Conservation (phyloP, 1,284 basidiomycete species). For the Mycena sp. region DNA sequence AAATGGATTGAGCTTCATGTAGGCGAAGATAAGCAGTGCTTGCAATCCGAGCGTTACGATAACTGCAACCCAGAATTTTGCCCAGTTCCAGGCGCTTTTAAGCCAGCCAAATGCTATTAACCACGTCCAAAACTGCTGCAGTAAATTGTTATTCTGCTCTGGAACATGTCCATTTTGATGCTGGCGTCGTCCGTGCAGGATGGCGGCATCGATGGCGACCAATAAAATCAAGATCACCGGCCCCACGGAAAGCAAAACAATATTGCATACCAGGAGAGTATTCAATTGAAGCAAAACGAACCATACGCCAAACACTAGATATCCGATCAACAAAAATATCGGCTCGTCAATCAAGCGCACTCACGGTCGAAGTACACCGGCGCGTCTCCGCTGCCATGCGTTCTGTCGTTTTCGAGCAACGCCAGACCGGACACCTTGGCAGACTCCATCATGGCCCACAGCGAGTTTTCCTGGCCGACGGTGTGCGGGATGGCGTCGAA, state of each 20-base stretch:
- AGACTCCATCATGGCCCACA: slow-evolving; percentile 82
- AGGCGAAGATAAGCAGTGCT: slow-evolving; percentile 56
- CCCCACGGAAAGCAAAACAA: slow-evolving; percentile 67
- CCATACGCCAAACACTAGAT: slow-evolving; percentile 65
- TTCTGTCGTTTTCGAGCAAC: slow-evolving; percentile 55
- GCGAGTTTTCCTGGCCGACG: slow-evolving; percentile 58
- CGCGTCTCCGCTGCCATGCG: slow-evolving; percentile 42
- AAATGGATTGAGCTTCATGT: slow-evolving; percentile 67
- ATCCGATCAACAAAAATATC: slow-evolving; percentile 5
- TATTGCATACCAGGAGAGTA: slow-evolving; percentile 62
- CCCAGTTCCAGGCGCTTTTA: slow-evolving; percentile 51
- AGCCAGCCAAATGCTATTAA: slow-evolving; percentile 32
- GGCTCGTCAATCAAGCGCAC: slow-evolving; percentile 36
- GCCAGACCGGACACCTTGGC: slow-evolving; percentile 61
- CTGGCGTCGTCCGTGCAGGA: slow-evolving; percentile 34
- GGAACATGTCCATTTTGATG: slow-evolving; percentile 27
- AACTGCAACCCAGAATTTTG: slow-evolving; percentile 69
- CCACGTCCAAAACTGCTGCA: slow-evolving; percentile 27
- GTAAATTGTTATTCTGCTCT: slow-evolving; percentile 13
- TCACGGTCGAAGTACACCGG: slow-evolving; percentile 80
- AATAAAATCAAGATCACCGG: slow-evolving; percentile 64
- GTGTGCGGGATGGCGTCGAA: slow-evolving; percentile 68
- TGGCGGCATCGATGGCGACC: slow-evolving; percentile 43
- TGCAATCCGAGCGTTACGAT: slow-evolving; percentile 56
- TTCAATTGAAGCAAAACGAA: slow-evolving; percentile 64